phyloP scores from a whole-genome alignment of 179 eudicot genomes.

The Sideroxylon spinosum region DNA sequence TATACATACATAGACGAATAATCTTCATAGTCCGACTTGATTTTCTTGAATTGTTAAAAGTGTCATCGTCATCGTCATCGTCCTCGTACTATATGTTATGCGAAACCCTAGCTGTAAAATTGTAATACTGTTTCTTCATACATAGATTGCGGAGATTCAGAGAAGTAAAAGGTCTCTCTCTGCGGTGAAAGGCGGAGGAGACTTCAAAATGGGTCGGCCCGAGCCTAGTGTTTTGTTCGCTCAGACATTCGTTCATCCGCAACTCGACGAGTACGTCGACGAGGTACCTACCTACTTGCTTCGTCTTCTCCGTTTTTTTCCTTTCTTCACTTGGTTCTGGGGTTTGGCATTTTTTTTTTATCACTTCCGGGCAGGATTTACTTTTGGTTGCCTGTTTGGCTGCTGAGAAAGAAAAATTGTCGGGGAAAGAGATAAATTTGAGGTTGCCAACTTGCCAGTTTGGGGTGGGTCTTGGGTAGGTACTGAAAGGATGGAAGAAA shows the following conservation, averaged over 20 bases:
- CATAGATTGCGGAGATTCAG: background rate
- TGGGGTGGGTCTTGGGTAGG: background rate
- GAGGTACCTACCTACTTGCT: slow-evolving; percentile 52
- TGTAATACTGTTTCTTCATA: too few relatives aligned
- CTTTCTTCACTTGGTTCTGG: background rate
- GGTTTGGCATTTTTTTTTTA: background rate
- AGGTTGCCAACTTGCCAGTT: background rate
- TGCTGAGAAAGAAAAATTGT: background rate
- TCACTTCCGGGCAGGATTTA: background rate
- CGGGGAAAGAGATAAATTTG: background rate
- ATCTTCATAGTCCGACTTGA: too few relatives aligned
- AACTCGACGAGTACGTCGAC: slow-evolving; percentile 88
- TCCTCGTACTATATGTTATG: background rate
- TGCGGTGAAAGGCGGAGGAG: background rate
- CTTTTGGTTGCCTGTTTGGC: background rate
- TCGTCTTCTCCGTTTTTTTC: background rate
- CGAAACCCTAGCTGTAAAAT: slow-evolving; percentile 1
- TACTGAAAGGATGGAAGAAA: background rate
- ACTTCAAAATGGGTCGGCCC: slow-evolving; percentile 67
- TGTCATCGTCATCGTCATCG: background rate
- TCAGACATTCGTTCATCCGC: slow-evolving; percentile 88
- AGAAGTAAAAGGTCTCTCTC: background rate
- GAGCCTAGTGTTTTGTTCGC: slow-evolving; percentile 88
- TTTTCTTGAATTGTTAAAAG: too few relatives aligned
- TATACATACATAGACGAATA: too few relatives aligned